Conservation (phyloP, 169 alveolate species). For the Plasmodium malariae region DNA sequence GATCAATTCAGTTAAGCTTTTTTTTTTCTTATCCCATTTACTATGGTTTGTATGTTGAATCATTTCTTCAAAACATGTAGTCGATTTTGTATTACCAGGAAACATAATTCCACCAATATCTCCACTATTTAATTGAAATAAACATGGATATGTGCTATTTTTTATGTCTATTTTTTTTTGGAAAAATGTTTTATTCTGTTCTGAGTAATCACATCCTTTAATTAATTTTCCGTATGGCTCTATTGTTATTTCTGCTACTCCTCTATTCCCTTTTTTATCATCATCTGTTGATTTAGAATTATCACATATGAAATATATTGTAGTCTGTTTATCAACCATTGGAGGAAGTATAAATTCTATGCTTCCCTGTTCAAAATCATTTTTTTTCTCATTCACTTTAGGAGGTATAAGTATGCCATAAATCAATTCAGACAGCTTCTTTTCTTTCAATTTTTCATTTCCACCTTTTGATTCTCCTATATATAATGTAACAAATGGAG, state of each 20-base stretch:
- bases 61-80: constrained; percentile 56
- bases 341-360: constrained; percentile 59
- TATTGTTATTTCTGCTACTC: constrained; percentile 17
- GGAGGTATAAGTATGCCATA: constrained; percentile 33
- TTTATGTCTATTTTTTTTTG: not conserved
- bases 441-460: constrained; percentile 21
- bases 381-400: not conserved
- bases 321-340: not conserved
- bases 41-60: not conserved
- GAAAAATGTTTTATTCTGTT: not conserved
- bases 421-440: constrained; percentile 11
- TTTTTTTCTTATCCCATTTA: constrained; percentile 37
- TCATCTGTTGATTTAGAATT: constrained; percentile 10
- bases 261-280: constrained; percentile 22
- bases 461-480: not conserved
- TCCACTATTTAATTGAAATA: constrained; percentile 38
- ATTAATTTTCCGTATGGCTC: constrained; percentile 45
- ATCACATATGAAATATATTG: constrained; percentile 49
- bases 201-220: constrained; percentile 39
- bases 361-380: constrained; percentile 10
- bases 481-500: constrained; percentile 43
- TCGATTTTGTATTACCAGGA: constrained; percentile 12
- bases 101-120: constrained; percentile 68
- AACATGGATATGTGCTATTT: constrained; percentile 16
- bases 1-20: constrained; percentile 4